A percentile compares a stretch with the other conserved stretches of the same genome.
These are phyloP conservation scores for Scutellaria galericulata DNA, from an alignment of 257 asterid species.

Conservation along the genomic window DNA sequence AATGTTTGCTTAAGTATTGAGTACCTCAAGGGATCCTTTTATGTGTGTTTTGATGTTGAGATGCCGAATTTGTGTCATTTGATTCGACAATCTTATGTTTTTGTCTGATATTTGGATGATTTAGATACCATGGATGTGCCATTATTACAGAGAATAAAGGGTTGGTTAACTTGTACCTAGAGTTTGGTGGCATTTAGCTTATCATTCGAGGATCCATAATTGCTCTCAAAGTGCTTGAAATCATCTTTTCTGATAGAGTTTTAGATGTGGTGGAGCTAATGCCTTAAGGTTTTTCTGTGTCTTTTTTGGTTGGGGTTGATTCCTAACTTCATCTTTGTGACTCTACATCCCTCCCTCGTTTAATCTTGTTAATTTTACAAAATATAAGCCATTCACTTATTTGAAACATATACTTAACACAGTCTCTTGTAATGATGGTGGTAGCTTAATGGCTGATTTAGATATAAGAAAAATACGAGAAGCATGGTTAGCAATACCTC, in stretches of 20 bases:
- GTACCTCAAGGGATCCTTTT: background rate
- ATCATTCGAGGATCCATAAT: background rate
- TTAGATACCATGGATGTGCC: background rate
- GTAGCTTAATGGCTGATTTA: background rate
- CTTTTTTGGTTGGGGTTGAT: background rate
- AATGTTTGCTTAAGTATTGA: background rate
- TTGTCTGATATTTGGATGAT: conserved; percentile 1
- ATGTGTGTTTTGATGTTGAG: conserved; percentile 22
- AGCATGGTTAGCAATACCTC: background rate
- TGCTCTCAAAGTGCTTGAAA: background rate
- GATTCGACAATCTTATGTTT: background rate
- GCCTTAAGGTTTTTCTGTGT: background rate
- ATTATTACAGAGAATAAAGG: background rate
- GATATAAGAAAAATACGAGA: background rate
- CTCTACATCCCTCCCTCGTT: background rate
- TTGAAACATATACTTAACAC: background rate
- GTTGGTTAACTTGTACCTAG: background rate
- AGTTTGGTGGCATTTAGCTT: background rate
- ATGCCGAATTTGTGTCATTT: conserved; percentile 6
- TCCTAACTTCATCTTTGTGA: background rate
- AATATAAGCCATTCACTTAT: background rate
- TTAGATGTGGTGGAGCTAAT: background rate
- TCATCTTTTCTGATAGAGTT: background rate
- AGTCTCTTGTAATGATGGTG: background rate
- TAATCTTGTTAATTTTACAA: background rate